Evolutionary conservation across 1,284 basidiomycete species (phyloP).

Genomic region (Apiotrichum sp.): DNA sequence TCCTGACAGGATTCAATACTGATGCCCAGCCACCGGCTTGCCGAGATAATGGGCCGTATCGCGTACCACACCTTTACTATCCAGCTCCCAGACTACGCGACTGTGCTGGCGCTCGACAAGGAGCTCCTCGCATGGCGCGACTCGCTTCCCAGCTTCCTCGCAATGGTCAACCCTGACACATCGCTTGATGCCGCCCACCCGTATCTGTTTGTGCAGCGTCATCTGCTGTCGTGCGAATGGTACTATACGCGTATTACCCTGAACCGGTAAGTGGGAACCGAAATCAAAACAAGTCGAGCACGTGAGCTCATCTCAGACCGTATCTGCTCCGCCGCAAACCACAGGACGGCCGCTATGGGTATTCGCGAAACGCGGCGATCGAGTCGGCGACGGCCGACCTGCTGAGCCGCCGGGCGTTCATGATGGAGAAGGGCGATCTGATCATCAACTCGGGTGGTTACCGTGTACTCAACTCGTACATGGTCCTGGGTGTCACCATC

Average conservation of each 20-base stretch:
- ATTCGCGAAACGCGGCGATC: slow-evolving; percentile 48
- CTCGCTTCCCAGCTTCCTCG: slow-evolving; percentile 42
- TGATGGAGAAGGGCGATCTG: slow-evolving; percentile 47
- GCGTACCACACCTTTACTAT: slow-evolving; percentile 50
- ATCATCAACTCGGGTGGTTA: slow-evolving; percentile 46
- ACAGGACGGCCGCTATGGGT: slow-evolving; percentile 44
- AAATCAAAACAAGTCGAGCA: slow-evolving; percentile 9
- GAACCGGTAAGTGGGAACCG: slow-evolving; percentile 21
- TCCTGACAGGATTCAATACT: neutral
- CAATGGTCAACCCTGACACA: slow-evolving; percentile 41
- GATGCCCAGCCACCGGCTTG: slow-evolving; percentile 39
- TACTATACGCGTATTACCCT: slow-evolving; percentile 46
- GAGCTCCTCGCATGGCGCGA: slow-evolving; percentile 47
- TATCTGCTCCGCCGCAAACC: slow-evolving; percentile 47
- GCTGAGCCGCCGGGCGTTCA: slow-evolving; percentile 43
- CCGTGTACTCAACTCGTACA: slow-evolving; percentile 47
- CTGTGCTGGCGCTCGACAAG: slow-evolving; percentile 47
- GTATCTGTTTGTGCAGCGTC: slow-evolving; percentile 46
- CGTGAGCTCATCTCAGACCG: slow-evolving; percentile 22
- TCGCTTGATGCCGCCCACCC: slow-evolving; percentile 38
- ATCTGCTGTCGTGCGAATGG: slow-evolving; percentile 45
- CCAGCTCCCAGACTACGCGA: slow-evolving; percentile 47
- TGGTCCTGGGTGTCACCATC: slow-evolving; percentile 48
- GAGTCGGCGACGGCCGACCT: slow-evolving; percentile 48
- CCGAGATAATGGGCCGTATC: slow-evolving; percentile 48